Conservation (phyloP, 2,329 filamentous ascomycete genomes). For the Calonectria fujianensis region DNA sequence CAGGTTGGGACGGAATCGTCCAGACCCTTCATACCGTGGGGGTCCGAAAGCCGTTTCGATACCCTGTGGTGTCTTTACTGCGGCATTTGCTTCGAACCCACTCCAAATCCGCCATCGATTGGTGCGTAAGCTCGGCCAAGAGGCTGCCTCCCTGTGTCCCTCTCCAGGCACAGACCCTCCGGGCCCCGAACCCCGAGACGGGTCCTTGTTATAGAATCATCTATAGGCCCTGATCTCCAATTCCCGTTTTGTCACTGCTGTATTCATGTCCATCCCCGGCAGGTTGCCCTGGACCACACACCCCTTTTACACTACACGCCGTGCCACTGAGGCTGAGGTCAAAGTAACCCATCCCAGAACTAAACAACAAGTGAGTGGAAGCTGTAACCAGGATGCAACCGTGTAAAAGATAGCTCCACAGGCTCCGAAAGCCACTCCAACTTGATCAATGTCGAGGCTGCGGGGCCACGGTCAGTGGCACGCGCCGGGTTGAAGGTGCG, state of each 20-base stretch:
- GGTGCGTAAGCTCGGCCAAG: not conserved
- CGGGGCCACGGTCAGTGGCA: not conserved
- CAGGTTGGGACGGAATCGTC: too few species aligned
- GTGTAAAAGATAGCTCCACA: not conserved
- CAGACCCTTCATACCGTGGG: too few species aligned
- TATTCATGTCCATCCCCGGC: not conserved
- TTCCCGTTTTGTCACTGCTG: not conserved
- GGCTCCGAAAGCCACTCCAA: too few species aligned
- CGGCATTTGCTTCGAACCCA: too few species aligned
- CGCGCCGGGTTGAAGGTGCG: not conserved
- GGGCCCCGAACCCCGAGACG: too few species aligned
- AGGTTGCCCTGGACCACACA: not conserved
- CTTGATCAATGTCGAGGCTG: not conserved
- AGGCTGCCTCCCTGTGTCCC: not conserved
- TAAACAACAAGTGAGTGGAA: not conserved
- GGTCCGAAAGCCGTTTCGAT: too few species aligned
- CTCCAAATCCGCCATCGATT: not conserved
- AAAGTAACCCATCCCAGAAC: not conserved
- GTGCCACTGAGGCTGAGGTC: not conserved
- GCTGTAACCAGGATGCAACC: not conserved
- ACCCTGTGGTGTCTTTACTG: too few species aligned
- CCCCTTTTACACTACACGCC: not conserved
- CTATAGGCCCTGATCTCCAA: not conserved
- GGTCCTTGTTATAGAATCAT: not conserved
- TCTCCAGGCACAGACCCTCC: not conserved